Percentiles rank a stretch among this genome's conserved stretches.
Evolutionary conservation across 2,329 filamentous ascomycete species (phyloP).

Genomic region (Cladophialophora yegresii): DNA sequence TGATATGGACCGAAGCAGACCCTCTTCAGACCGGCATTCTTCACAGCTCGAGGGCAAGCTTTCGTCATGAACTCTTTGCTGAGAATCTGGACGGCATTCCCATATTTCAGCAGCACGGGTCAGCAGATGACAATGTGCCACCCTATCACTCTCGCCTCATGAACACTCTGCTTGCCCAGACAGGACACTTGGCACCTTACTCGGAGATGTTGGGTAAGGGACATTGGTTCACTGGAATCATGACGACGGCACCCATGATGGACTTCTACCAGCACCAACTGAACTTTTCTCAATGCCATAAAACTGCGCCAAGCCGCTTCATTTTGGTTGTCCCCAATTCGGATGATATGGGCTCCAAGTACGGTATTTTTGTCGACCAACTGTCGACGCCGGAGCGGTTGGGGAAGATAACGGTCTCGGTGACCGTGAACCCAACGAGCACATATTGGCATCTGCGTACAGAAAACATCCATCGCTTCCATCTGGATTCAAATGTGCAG

Average conservation of each 20-base stretch:
- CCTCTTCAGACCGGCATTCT: conserved; percentile 53
- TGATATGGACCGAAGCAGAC: conserved; percentile 58
- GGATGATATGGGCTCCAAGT: conserved; percentile 55
- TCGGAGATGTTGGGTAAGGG: conserved; percentile 52
- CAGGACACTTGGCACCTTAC: conserved; percentile 49
- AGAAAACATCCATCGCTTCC: conserved; percentile 49
- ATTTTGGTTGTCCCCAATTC: conserved; percentile 55
- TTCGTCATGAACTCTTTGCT: conserved; percentile 58
- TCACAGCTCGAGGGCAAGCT: conserved; percentile 54
- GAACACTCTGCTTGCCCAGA: conserved; percentile 51
- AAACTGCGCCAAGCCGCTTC: conserved; percentile 44
- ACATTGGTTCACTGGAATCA: conserved; percentile 59
- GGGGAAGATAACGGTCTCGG: conserved; percentile 51
- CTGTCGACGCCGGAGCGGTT: conserved; percentile 54
- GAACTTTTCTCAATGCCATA: conserved; percentile 22
- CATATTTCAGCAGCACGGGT: conserved; percentile 60
- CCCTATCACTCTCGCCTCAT: conserved; percentile 59
- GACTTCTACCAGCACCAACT: conserved; percentile 52
- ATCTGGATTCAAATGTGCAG: conserved; percentile 35
- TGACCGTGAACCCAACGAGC: neutral
- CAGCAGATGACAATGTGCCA: conserved; percentile 60
- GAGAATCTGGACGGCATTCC: conserved; percentile 56
- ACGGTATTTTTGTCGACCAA: conserved; percentile 54
- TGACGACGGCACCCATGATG: conserved; percentile 54
- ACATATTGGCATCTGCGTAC: conserved; percentile 46